These are phyloP conservation scores for Neurospora sublineolata DNA, from an alignment of 495 filamentous ascomycete genomes.

Conservation along the genomic window DNA sequence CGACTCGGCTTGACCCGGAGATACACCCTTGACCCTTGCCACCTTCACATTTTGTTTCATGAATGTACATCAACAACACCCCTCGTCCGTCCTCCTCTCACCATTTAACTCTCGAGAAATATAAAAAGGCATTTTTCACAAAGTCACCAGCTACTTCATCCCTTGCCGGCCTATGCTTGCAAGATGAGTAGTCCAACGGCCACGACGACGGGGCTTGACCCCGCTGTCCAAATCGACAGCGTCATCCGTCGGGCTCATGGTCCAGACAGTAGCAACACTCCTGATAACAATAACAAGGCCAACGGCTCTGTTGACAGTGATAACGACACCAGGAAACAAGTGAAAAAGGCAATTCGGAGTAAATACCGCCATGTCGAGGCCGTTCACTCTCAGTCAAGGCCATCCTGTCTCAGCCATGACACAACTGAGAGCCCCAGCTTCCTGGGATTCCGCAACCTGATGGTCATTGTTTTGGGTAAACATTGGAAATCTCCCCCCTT, in stretches of 20 bases:
- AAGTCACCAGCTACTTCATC: background rate
- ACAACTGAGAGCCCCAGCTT: constrained; percentile 65
- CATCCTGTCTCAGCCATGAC: constrained; percentile 81
- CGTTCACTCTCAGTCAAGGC: constrained; percentile 56
- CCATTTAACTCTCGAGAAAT: background rate
- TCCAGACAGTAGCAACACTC: background rate
- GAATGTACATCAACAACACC: background rate
- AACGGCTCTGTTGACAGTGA: constrained; percentile 5
- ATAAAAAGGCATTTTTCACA: background rate
- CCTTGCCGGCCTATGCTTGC: background rate
- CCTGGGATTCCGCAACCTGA: constrained; percentile 86
- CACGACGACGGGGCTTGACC: constrained; percentile 5
- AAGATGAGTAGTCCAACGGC: constrained; percentile 12
- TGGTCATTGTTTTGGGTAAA: constrained; percentile 84
- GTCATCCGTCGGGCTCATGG: background rate
- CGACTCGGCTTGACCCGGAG: background rate
- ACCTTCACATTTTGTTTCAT: background rate
- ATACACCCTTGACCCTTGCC: background rate
- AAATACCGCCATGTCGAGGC: constrained; percentile 86
- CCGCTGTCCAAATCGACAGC: background rate
- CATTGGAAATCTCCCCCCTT: background rate
- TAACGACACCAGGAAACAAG: constrained; percentile 5
- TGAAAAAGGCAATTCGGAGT: constrained; percentile 16
- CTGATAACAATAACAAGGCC: background rate
- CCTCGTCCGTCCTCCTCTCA: background rate